Conservation (phyloP, 2,329 filamentous ascomycete species). For the Xylariaceae sp. region DNA sequence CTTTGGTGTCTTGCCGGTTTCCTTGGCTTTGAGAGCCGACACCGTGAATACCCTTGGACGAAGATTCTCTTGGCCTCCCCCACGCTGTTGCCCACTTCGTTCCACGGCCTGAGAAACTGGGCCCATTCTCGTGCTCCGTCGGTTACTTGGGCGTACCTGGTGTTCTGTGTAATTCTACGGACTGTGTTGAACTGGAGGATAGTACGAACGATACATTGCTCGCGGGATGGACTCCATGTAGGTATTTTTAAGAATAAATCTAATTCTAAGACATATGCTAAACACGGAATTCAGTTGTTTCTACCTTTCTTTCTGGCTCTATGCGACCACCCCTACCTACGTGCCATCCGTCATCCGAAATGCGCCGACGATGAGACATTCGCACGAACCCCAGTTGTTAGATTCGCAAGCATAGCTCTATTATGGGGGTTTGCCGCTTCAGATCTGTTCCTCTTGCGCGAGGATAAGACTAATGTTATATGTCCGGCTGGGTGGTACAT, state of each 20-base stretch:
- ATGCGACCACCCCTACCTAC: constrained; percentile 30
- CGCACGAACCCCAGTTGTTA: constrained; percentile 16
- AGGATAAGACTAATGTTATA: constrained; percentile 38
- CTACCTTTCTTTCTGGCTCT: constrained; percentile 40
- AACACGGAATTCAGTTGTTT: constrained; percentile 22
- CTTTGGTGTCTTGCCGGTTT: constrained; percentile 29
- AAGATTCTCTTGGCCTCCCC: neutral
- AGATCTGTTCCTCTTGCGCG: constrained; percentile 35
- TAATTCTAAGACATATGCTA: neutral
- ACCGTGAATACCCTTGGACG: neutral
- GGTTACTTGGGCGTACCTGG: constrained; percentile 28
- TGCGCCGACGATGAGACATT: constrained; percentile 22
- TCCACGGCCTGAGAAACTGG: constrained; percentile 21
- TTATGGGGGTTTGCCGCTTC: constrained; percentile 43
- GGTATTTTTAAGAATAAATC: constrained; percentile 9
- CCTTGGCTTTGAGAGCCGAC: constrained; percentile 21
- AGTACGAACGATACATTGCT: constrained; percentile 43
- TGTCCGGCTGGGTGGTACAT: constrained; percentile 37
- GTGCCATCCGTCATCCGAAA: constrained; percentile 33
- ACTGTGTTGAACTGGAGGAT: constrained; percentile 42
- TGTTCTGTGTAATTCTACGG: constrained; percentile 34
- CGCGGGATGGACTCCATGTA: constrained; percentile 44
- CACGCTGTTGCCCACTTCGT: constrained; percentile 14
- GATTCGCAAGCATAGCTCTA: constrained; percentile 36
- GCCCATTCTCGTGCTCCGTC: constrained; percentile 22